Conservation (phyloP, 2,329 filamentous ascomycete genomes). For the Aspergillus latus region DNA sequence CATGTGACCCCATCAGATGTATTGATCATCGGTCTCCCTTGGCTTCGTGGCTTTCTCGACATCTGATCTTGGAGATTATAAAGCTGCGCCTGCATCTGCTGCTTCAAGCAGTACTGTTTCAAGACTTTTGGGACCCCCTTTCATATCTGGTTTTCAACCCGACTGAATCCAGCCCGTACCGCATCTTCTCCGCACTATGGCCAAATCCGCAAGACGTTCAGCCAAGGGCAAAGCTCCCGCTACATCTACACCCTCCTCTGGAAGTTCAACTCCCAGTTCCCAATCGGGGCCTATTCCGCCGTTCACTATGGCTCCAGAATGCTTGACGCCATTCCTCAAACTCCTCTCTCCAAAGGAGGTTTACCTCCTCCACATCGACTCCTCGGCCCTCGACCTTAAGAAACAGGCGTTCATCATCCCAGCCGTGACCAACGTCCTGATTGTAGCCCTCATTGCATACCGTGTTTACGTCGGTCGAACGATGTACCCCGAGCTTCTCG, state of each 20-base stretch:
- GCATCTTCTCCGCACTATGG: constrained; percentile 27
- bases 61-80: constrained; percentile 5
- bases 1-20: constrained; percentile 24
- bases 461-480: constrained; percentile 69
- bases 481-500: constrained; percentile 68
- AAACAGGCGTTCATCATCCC: constrained; percentile 80
- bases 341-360: constrained; percentile 67
- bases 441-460: constrained; percentile 64
- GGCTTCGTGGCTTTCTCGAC: constrained; percentile 7
- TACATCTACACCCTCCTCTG: constrained; percentile 27
- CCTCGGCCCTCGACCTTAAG: constrained; percentile 68
- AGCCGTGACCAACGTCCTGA: constrained; percentile 69
- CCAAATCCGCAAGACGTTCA: constrained; percentile 35
- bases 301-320: constrained; percentile 65
- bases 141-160: background rate
- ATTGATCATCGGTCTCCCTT: constrained; percentile 14
- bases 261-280: constrained; percentile 35
- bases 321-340: constrained; percentile 65
- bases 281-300: constrained; percentile 55
- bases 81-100: background rate
- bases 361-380: constrained; percentile 84
- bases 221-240: constrained; percentile 31
- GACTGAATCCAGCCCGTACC: background rate
- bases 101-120: background rate
- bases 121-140: background rate